Conservation (phyloP, 176 grass and related monocot species). For the Aegilops longissima region DNA sequence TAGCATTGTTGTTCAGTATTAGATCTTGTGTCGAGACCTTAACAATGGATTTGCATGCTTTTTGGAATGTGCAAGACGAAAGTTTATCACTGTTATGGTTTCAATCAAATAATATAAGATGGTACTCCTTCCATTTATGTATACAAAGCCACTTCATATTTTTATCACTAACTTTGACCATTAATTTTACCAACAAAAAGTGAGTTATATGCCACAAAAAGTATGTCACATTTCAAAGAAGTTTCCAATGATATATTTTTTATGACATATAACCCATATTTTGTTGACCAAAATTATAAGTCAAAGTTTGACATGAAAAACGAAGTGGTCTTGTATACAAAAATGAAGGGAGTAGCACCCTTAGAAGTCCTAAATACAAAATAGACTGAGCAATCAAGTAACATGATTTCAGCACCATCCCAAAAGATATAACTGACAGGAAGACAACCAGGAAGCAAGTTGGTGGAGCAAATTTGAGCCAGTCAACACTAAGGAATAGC, state of each 20-base stretch:
- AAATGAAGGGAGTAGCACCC: not conserved
- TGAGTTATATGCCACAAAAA: no score
- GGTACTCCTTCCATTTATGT: not conserved
- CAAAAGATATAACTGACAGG: not conserved
- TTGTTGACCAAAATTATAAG: no score
- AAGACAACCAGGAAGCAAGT: not conserved
- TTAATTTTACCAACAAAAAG: no score
- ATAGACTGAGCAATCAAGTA: not conserved
- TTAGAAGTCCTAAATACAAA: not conserved
- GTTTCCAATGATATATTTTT: no score
- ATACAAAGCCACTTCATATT: no score
- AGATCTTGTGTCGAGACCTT: not conserved
- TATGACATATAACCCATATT: no score
- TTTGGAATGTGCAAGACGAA: slow-evolving; percentile 4
- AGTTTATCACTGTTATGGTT: not conserved
- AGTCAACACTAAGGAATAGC: not conserved
- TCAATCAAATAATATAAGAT: not conserved
- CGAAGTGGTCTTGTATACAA: no score
- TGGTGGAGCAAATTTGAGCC: not conserved
- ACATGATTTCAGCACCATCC: not conserved
- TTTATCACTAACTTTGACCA: no score
- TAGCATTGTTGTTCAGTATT: not conserved
- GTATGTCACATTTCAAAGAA: no score
- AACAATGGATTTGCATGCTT: not conserved
- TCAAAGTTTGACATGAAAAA: no score